Conservation (phyloP, 2,329 filamentous ascomycete genomes). For the Cladosporium sp. region DNA sequence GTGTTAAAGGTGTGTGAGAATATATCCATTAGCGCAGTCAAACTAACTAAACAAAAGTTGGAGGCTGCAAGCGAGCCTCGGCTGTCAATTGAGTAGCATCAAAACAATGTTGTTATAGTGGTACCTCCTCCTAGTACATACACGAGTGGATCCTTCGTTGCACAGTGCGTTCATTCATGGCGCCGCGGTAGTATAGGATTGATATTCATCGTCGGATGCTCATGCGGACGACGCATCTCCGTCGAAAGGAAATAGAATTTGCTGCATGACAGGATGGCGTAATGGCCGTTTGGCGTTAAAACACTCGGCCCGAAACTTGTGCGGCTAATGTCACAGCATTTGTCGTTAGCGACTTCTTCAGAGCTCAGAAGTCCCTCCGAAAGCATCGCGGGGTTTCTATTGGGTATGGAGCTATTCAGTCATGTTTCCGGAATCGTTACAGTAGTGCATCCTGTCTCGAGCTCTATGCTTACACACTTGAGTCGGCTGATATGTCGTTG, state of each 20-base stretch:
- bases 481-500: neutral
- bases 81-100: neutral
- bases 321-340: neutral
- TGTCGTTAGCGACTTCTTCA: neutral
- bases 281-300: neutral
- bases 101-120: neutral
- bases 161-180: neutral
- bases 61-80: conserved; percentile 2
- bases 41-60: neutral
- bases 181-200: neutral
- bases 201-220: neutral
- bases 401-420: neutral
- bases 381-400: neutral
- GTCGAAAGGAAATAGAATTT: neutral
- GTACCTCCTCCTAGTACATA: neutral
- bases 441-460: neutral
- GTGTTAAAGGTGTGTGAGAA: neutral
- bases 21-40: neutral
- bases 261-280: neutral
- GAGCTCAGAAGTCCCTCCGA: neutral
- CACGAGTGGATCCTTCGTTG: neutral
- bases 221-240: neutral
- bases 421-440: neutral
- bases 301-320: neutral
- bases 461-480: neutral